phyloP scores from a whole-genome alignment of 1,284 basidiomycete species.

The Fomitopsis betulina region DNA sequence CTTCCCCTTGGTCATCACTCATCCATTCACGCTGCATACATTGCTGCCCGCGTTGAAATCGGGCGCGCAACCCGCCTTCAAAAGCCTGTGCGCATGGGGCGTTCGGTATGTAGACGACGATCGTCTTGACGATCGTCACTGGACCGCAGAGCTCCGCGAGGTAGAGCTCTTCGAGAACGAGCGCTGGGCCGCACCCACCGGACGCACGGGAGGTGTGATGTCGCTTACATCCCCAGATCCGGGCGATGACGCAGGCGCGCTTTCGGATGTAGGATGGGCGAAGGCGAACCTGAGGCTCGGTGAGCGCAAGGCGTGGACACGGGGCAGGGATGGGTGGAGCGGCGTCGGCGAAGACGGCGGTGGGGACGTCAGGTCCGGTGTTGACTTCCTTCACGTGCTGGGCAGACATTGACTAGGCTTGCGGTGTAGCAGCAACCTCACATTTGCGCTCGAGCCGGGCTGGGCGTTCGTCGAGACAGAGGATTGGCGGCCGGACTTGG shows the following conservation, averaged over 20 bases:
- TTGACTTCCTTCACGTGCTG: background rate
- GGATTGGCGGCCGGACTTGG: conserved; percentile 66
- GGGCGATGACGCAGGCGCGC: conserved; percentile 18
- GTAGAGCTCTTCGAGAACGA: conserved; percentile 81
- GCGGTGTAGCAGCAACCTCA: conserved; percentile 62
- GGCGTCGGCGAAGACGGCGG: conserved; percentile 39
- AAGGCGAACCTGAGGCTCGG: conserved; percentile 49
- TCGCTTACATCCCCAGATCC: conserved; percentile 1
- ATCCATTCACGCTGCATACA: conserved; percentile 40
- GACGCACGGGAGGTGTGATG: conserved; percentile 18
- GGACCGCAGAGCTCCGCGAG: conserved; percentile 55
- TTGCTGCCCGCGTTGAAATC: conserved; percentile 26
- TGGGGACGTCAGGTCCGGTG: conserved; percentile 61
- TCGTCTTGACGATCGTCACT: conserved; percentile 54
- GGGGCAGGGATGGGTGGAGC: conserved; percentile 70
- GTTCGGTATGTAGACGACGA: conserved; percentile 58
- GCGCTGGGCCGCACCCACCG: conserved; percentile 36
- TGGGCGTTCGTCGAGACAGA: conserved; percentile 74
- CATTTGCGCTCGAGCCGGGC: conserved; percentile 62
- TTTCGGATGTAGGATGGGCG: conserved; percentile 43
- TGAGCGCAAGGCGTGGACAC: conserved; percentile 65
- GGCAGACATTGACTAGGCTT: conserved; percentile 12
- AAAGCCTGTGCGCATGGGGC: conserved; percentile 23
- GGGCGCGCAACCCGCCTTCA: conserved; percentile 16
- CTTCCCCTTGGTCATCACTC: conserved; percentile 45